phyloP scores from a whole-genome alignment of 805 yeast genomes.

The Candida suzukii region DNA sequence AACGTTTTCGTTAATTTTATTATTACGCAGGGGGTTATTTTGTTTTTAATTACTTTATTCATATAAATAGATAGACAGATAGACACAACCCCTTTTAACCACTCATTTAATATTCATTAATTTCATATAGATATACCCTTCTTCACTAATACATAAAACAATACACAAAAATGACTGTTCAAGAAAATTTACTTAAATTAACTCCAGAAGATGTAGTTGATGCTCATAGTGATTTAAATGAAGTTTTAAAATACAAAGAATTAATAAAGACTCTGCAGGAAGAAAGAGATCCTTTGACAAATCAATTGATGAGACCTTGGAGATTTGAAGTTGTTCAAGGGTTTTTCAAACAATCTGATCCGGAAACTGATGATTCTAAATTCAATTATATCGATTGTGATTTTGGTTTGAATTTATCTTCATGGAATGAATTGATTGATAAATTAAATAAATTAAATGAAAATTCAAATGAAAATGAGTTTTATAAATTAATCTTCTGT shows the following conservation, averaged over 20 bases:
- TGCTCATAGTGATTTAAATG: constrained; percentile 16
- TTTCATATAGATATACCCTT: too few species aligned
- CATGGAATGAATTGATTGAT: constrained; percentile 33
- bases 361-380: constrained; percentile 35
- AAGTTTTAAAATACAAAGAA: constrained; percentile 10
- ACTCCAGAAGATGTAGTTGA: constrained; percentile 17
- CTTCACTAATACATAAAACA: too few species aligned
- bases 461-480: constrained; percentile 27
- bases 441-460: constrained; percentile 30
- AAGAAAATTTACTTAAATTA: constrained; percentile 3
- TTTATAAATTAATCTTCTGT: constrained; percentile 42
- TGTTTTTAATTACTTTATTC: too few species aligned
- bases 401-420: constrained; percentile 34
- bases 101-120: too few species aligned
- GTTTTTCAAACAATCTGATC: constrained; percentile 41
- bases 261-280: constrained; percentile 5
- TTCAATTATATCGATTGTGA: constrained; percentile 36
- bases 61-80: too few species aligned
- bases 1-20: too few species aligned
- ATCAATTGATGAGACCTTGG: constrained; percentile 32
- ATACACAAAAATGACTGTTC: not conserved
- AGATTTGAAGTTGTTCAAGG: constrained; percentile 41
- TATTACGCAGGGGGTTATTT: too few species aligned
- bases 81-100: too few species aligned
- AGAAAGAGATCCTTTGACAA: constrained; percentile 20